These are phyloP conservation scores for Alliaria petiolata DNA, from an alignment of 345 rosid species.

Conservation along the genomic window DNA sequence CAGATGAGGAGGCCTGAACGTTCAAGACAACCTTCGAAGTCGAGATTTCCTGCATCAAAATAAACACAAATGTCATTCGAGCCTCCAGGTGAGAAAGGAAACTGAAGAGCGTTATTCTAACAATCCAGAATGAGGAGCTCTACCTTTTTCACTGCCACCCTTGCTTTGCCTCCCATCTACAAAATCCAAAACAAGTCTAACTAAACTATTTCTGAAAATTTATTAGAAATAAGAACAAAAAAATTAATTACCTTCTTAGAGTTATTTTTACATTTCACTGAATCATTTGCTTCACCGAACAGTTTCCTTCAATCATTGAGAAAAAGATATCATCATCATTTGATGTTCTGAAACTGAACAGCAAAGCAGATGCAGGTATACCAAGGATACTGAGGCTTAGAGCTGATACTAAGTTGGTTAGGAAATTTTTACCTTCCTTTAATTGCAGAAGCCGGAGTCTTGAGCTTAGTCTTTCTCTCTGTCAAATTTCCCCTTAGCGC, in stretches of 20 bases:
- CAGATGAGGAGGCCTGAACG: slow-evolving; percentile 14
- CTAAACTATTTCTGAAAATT: not conserved
- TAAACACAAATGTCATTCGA: not conserved
- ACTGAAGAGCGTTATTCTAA: not conserved
- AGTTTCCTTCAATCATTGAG: slow-evolving; percentile 49
- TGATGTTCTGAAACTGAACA: not conserved
- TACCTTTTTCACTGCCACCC: slow-evolving; percentile 7
- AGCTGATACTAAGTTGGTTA: not conserved
- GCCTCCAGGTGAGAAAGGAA: not conserved
- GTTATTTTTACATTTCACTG: slow-evolving; percentile 34
- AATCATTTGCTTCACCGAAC: slow-evolving; percentile 40
- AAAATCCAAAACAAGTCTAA: slow-evolving; percentile 12
- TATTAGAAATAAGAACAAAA: not conserved
- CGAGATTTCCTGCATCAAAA: slow-evolving; percentile 35
- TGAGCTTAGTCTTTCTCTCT: slow-evolving; percentile 40
- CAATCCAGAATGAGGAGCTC: not conserved
- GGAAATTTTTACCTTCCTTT: slow-evolving; percentile 28
- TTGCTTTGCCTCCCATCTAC: slow-evolving; percentile 21
- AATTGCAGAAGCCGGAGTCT: slow-evolving; percentile 28
- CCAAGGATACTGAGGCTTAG: not conserved
- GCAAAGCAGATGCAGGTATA: not conserved
- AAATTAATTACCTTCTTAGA: slow-evolving; percentile 45
- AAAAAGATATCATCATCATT: not conserved
- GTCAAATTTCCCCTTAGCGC: slow-evolving; percentile 22
- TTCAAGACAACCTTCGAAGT: slow-evolving; percentile 29